Evolutionary conservation across 768 basidiomycete species (phyloP), one percentile per base, ranked within the genome.

Genomic region (Podaxis sp.): DNA sequence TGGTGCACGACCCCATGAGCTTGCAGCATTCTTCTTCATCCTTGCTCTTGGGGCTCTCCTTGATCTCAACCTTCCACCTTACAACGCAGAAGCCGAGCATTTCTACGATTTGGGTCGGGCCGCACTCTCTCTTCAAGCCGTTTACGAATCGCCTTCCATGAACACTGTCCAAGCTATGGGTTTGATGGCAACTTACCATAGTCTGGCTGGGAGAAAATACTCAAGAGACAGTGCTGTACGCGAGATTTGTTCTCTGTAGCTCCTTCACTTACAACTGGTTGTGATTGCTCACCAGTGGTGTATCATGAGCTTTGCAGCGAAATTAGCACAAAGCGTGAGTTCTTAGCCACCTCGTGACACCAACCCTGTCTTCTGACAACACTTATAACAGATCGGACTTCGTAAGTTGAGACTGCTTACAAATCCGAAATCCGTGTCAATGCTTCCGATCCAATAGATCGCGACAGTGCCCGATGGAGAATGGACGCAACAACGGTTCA

Each of bases 391-490:
- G 85, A 79, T 85, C 67, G 85, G 85, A 11, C 74, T 87, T 54
- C 85, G 85, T 85, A 66, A 69, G 83, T 74, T 38, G 13, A 7
- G 36, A 10, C 40, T 75, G 16, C 72, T 65, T 71, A 55, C 7
- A 23, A 18, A 47, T 50, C 2, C 35, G 5, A 18, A 38, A 35
- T 21, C 13, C 11, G 36, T 4, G 21, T 18, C 36, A 40, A 38
- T 56, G 25, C 62, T 56, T 25, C 27, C 28, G 60, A 16, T 23
- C 46, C 21, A 14, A 61, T 50, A 89, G 89, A 91, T 72, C 84
- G 89, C 21, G 89, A 90, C 64, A 85, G 87, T 59, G 82, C 85
- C 18, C 78, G 84, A 50, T 91, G 89, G 76, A 80, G 84, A 65
- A 78, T 91, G 73, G 79, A 82, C 51, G 71, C 81, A 0, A 80